Evolutionary conservation across 2,329 filamentous ascomycete genomes (phyloP), one percentile per base, ranked within the genome.

Genomic region (Penicillium griseofulvum): DNA sequence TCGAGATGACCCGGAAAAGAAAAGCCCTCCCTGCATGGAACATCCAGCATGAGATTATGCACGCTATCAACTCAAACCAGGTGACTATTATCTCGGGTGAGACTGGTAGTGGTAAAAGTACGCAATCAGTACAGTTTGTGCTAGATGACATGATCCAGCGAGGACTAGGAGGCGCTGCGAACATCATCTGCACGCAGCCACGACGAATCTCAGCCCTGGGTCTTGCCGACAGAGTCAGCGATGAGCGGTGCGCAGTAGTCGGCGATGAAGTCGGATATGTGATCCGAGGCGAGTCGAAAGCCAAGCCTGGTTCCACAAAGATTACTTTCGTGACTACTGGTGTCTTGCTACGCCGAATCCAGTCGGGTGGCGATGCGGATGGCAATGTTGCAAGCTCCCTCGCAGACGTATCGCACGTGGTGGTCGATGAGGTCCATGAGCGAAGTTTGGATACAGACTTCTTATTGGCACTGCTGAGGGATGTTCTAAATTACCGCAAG

Each of bases 21-120:
- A 83, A 88, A 69, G 83, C 81, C 44, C 77, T 99, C 2, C 94
- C 94, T 3, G 94, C 94, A 2, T 99, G 94, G 94, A 83, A 84
- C 56, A 85, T 94, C 65, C 86, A 85, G 64, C 86, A 93, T 19
- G 79, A 82, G 1, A 90, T 99, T 29, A 84, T 97, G 10, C 73
- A 83, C 19, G 88, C 89, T 0, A 89, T 99, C 46, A 82, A 82
- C 39, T 78, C 81, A 5, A 86, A 93, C 67, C 88, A 97, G 72
- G 91, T 99, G 48, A 96, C 91, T 0, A 97, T 99, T 66, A 94
- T 99, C 65, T 95, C 92, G 41, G 94, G 94, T 63, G 94, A 97
- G 75, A 99, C 94, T 4, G 94, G 94, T 50, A 96, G 91, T 17
- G 94, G 94, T 68, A 99, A 99, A 74, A 96, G 90, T 46, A 97